Base-by-base conservation (phyloP, 192 early-diverging fungal species). In the Obelidium mucronatum region DNA sequence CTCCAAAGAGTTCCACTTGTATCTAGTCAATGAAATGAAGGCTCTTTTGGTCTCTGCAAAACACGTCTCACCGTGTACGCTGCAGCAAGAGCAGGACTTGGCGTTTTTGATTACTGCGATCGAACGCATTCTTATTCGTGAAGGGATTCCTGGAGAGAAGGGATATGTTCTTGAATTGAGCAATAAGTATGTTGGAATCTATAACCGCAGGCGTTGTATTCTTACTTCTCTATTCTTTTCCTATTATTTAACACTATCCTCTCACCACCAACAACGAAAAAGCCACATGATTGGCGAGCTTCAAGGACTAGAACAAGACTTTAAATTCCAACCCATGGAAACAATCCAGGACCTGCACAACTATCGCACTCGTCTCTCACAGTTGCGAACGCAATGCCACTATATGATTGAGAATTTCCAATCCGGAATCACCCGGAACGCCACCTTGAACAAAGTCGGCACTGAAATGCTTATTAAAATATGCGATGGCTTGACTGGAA, bases 361-460 rank as follows among this genome's bases (percentile, higher is more conserved):
- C 56, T 76, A 76, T 61, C 19, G 37, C 5, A 52, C 56, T 2
- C 39, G 79, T 17, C 70, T 80, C 34, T 44, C 35, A n/a, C 68
- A 70, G 31, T 28, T 77, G 17, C 56, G 66, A 8, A 48, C 44
- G 6, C 67, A 71, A 37, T 76, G 67, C 33, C 42, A 76, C 37
- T 26, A 75, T 51, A 68, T 70, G 69, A 80, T 80, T 62, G 44
- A 48, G 30, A 75, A 61, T 28, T 80, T 73, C 73, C 40, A 75
- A 2, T 53, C 24, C 2, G 79, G 79, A 11, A 80, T 80, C 42
- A 33, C 34, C 30, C 19, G 51, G 17, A 26, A 58, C 2, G 37
- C 61, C 35, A 80, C 79, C 3, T 64, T 80, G 13, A 75, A 65
- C 42, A 33, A 33, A n/a, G 34, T n/a, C n/a, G 54, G 74, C 52